Conservation (phyloP, 495 filamentous ascomycete genomes). For the Penicillium dipodomyicola region DNA sequence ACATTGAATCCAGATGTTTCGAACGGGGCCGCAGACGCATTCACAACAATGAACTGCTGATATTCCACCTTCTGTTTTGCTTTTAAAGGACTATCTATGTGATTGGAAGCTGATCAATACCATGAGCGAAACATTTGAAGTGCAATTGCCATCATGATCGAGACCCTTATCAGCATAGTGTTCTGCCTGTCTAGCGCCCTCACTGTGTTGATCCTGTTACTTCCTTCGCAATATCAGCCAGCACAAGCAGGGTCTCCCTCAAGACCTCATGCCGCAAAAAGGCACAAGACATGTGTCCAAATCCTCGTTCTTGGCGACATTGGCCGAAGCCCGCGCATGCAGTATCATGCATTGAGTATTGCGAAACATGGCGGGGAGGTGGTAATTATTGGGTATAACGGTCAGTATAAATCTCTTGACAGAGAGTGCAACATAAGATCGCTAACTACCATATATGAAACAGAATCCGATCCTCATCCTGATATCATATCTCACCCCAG, state of each 20-base stretch:
- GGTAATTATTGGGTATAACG: conserved; percentile 83
- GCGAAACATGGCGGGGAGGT: conserved; percentile 78
- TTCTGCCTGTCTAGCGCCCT: conserved; percentile 50
- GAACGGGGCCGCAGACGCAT: background rate
- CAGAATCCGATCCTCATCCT: conserved; percentile 71
- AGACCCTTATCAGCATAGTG: conserved; percentile 40
- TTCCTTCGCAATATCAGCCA: conserved; percentile 51
- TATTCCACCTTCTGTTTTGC: background rate
- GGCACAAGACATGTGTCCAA: conserved; percentile 54
- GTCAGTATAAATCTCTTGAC: conserved; percentile 38
- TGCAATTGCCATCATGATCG: conserved; percentile 36
- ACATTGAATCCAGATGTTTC: background rate
- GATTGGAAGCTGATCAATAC: background rate
- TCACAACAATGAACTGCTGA: background rate
- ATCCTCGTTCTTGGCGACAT: conserved; percentile 98
- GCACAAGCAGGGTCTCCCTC: conserved; percentile 5
- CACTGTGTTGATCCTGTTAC: conserved; percentile 48
- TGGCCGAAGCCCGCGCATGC: conserved; percentile 94
- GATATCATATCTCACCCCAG: conserved; percentile 62
- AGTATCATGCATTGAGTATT: conserved; percentile 94
- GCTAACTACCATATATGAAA: background rate
- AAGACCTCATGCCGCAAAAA: conserved; percentile 13
- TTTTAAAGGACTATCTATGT: background rate
- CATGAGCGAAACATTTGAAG: background rate
- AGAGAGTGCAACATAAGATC: background rate